These are phyloP conservation scores for Halophytophthora batemanensis DNA, from an alignment of 352 stramenopile species.

Conservation along the genomic window DNA sequence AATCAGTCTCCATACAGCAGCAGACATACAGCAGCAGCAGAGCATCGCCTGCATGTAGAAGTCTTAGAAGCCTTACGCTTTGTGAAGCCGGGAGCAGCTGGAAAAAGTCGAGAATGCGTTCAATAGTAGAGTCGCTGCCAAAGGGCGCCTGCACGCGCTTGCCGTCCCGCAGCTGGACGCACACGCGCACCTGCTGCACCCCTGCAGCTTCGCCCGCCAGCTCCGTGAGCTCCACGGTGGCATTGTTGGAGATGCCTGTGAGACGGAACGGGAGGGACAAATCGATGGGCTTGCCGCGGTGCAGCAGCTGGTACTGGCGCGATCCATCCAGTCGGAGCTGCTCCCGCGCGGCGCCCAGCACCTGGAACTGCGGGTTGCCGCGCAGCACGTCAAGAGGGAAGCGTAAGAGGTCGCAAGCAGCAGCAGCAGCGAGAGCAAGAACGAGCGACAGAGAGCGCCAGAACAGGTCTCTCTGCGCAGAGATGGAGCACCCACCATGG, in stretches of 20 bases:
- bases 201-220: constrained; percentile 19
- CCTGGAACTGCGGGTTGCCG: constrained; percentile 53
- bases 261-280: constrained; percentile 83
- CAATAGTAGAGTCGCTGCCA: constrained; percentile 45
- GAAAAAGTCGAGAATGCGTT: constrained; percentile 54
- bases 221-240: constrained; percentile 59
- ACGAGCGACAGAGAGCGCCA: neutral
- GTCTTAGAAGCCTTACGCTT: constrained; percentile 23
- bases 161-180: constrained; percentile 70
- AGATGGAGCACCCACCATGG: constrained; percentile 46
- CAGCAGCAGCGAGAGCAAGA: neutral
- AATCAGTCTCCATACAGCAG: constrained; percentile 5
- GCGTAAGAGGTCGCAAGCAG: neutral
- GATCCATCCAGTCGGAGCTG: constrained; percentile 49
- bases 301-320: constrained; percentile 54
- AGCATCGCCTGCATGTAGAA: too few relatives aligned
- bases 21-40: neutral
- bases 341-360: constrained; percentile 54
- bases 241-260: constrained; percentile 85
- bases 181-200: constrained; percentile 72
- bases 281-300: constrained; percentile 64
- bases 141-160: constrained; percentile 75
- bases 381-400: neutral
- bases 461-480: neutral
- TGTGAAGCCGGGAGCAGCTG: constrained; percentile 42